phyloP scores from a whole-genome alignment of 2,329 filamentous ascomycete species.

The Ceratocystis albifundus region DNA sequence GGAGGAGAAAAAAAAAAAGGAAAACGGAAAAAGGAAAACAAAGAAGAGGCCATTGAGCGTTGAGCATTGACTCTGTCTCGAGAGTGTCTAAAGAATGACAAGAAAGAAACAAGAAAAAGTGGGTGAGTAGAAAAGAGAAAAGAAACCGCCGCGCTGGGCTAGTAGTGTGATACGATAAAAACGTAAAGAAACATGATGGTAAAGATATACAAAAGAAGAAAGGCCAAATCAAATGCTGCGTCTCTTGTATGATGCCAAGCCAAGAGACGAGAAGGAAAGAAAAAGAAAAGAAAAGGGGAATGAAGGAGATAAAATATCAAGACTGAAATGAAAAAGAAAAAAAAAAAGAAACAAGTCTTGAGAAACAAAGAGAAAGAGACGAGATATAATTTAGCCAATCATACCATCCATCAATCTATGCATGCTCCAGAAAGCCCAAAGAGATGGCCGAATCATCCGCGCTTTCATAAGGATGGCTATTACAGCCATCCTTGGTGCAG shows the following conservation, averaged over 20 bases:
- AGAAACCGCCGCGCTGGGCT: conserved; percentile 1
- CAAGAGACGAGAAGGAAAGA: not conserved
- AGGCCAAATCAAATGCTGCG: conserved; percentile 1
- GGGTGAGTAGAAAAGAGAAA: not conserved
- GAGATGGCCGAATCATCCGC: not conserved
- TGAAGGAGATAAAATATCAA: not conserved
- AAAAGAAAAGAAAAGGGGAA: not conserved
- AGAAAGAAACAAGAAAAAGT: conserved; percentile 7
- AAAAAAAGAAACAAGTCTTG: not conserved
- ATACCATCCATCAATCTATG: not conserved
- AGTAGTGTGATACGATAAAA: conserved; percentile 8
- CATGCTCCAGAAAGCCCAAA: not conserved
- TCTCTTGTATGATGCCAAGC: not conserved
- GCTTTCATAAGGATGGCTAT: not conserved
- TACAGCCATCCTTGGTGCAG: not conserved
- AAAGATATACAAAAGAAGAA: conserved; percentile 14
- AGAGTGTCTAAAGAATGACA: conserved; percentile 9
- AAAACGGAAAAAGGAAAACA: not conserved
- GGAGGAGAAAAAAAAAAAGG: not conserved
- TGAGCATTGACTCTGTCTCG: conserved; percentile 4
- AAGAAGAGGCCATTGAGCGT: conserved; percentile 2
- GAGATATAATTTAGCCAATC: not conserved
- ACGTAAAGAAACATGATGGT: not conserved
- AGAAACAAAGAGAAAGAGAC: not conserved
- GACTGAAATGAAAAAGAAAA: not conserved